Percentiles rank a stretch among this genome's conserved stretches.
These are phyloP conservation scores for Colletotrichum somersetense DNA, from an alignment of 2,329 filamentous ascomycete genomes.

Conservation along the genomic window DNA sequence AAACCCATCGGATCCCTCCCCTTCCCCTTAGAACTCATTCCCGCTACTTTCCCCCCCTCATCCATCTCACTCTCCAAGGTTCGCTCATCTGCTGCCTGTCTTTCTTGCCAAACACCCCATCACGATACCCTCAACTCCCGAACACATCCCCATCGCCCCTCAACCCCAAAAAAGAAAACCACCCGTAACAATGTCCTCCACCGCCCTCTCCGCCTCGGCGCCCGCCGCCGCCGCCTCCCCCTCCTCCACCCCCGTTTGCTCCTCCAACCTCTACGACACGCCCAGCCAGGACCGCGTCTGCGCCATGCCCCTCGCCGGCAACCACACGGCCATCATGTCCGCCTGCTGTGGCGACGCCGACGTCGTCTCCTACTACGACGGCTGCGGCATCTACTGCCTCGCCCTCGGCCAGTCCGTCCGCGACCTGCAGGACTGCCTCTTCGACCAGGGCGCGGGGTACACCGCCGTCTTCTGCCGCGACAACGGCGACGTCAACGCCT, in stretches of 20 bases:
- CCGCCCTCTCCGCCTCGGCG: constrained; percentile 16
- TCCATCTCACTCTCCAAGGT: background rate
- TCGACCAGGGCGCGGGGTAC: constrained; percentile 52
- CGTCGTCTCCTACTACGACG: constrained; percentile 59
- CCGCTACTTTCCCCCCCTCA: no score
- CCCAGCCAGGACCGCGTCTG: constrained; percentile 60
- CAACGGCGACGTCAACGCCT: constrained; percentile 50
- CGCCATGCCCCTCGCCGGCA: constrained; percentile 55
- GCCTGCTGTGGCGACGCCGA: constrained; percentile 60
- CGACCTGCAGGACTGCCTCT: constrained; percentile 54
- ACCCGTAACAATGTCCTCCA: constrained; percentile 23
- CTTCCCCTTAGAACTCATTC: background rate
- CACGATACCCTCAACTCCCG: no score
- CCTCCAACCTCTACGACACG: constrained; percentile 54
- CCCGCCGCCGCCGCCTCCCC: constrained; percentile 17
- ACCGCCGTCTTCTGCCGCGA: constrained; percentile 59
- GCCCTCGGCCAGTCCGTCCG: constrained; percentile 49
- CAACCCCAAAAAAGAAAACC: no score
- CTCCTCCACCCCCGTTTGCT: constrained; percentile 16
- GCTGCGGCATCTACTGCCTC: constrained; percentile 65
- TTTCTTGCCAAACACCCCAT: no score
- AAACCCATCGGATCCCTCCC: background rate
- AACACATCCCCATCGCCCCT: no score
- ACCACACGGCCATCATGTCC: constrained; percentile 58
- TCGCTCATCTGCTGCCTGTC: background rate